Base-by-base conservation (phyloP, 1,284 basidiomycete species). In the Cutaneotrichosporon curvatum region DNA sequence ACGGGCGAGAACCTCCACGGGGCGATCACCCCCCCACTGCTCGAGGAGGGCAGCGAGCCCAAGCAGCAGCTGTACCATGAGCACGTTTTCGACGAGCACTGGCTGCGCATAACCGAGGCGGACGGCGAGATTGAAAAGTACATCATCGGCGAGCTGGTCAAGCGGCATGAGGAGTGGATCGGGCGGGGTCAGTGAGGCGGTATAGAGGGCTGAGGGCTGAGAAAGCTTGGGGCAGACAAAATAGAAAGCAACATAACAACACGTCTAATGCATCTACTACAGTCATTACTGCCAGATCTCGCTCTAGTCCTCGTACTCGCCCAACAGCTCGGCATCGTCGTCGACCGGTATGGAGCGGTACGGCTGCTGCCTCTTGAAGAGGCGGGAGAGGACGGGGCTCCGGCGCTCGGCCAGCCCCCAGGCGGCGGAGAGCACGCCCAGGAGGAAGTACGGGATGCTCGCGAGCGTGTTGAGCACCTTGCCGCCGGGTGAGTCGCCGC, bases 271-370 rank as follows among this genome's bases (percentile, higher is more conserved):
- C 25, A 28, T 28, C 25, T 28, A 28, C 12, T 28, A 7, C 25
- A 7, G 25, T 12, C 12, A 28, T 28, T 12, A 28, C 25, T 12
- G 8, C 8, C 25, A n/a, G 7, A 28, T 28, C 25, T 7, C 25
- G 8, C 25, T 7, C 25, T 28, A 28, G 39, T 64, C 62, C 49
- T 65, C 62, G 39, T 65, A 65, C 38, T 51, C 56, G 31, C 59
- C 62, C 6, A 65, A 48, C 15, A 65, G 53, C 52, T 65, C 62
- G 32, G 62, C 88, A 72, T 92, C 88, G 65, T 90, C 88, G 64
- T 92, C 88, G 46, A 89, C 79, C 2, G 87, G 81, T 30, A 92
- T 68, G 56, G 83, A 78, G 58, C 88, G 76, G 65, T 92, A 92
- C n/a, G 85, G 85, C 33, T 79, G 71, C 40, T 81, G 74, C 16